phyloP scores from a whole-genome alignment of 2,329 filamentous ascomycete genomes.

The Orbilia quercus region DNA sequence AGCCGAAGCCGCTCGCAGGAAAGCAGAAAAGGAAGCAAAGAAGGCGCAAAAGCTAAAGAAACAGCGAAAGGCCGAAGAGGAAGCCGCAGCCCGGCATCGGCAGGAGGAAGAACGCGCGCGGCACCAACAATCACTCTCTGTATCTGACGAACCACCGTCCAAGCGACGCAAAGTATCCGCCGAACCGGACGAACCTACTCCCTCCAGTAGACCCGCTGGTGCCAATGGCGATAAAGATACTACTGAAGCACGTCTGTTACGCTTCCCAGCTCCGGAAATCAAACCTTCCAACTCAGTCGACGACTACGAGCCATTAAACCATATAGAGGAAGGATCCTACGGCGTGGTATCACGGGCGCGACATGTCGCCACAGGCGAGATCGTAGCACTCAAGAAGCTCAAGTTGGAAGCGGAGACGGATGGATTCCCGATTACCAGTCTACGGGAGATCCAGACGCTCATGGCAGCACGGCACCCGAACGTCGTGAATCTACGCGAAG shows the following conservation, averaged over 20 bases:
- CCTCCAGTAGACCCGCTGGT: slow-evolving; percentile 66
- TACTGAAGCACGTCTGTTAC: slow-evolving; percentile 71
- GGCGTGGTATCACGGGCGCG: slow-evolving; percentile 90
- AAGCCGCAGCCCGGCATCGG: slow-evolving; percentile 61
- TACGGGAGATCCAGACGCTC: slow-evolving; percentile 93
- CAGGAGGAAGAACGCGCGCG: slow-evolving; percentile 61
- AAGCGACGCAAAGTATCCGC: slow-evolving; percentile 46
- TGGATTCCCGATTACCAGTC: slow-evolving; percentile 88
- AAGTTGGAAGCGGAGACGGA: slow-evolving; percentile 85
- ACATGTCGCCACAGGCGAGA: slow-evolving; percentile 76
- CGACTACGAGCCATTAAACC: slow-evolving; percentile 90
- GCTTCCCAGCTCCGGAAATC: slow-evolving; percentile 75
- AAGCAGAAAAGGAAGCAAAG: slow-evolving; percentile 78
- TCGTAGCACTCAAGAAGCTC: slow-evolving; percentile 92
- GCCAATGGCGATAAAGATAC: slow-evolving; percentile 60
- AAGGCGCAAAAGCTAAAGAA: slow-evolving; percentile 60
- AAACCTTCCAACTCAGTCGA: slow-evolving; percentile 79
- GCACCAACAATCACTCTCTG: slow-evolving; percentile 59
- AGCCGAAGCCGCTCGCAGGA: slow-evolving; percentile 78
- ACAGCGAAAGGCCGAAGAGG: slow-evolving; percentile 61
- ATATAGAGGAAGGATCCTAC: slow-evolving; percentile 97
- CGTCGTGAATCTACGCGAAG: slow-evolving; percentile 82
- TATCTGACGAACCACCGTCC: slow-evolving; percentile 53
- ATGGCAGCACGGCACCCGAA: slow-evolving; percentile 81
- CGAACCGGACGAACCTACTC: slow-evolving; percentile 66